Percentiles rank a stretch among this genome's conserved stretches.
Conservation (phyloP, 805 yeast species). For the Komagataella ulmi region DNA sequence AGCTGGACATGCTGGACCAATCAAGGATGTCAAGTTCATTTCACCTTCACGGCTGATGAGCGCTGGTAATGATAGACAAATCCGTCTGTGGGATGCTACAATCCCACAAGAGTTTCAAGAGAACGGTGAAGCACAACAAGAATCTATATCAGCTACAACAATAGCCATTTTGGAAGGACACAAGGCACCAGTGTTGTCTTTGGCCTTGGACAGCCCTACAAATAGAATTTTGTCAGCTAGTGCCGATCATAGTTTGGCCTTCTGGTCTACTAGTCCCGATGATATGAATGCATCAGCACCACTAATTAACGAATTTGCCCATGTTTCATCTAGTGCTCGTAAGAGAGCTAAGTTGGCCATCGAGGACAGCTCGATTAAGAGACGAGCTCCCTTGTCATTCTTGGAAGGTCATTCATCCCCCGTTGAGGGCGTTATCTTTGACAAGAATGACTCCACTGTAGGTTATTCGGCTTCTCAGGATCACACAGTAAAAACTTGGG, state of each 20-base stretch:
- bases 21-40: conserved; percentile 72
- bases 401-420: conserved; percentile 78
- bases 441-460: conserved; percentile 58
- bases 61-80: conserved; percentile 79
- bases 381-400: conserved; percentile 70
- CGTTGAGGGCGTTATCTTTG: conserved; percentile 76
- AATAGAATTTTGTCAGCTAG: conserved; percentile 73
- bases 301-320: conserved; percentile 27
- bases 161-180: conserved; percentile 85
- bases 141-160: conserved; percentile 46
- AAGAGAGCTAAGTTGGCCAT: conserved; percentile 79
- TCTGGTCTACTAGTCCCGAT: conserved; percentile 82
- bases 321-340: conserved; percentile 65
- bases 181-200: conserved; percentile 68
- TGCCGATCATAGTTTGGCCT: conserved; percentile 63
- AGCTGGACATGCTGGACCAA: conserved; percentile 81
- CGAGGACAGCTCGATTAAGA: conserved; percentile 60
- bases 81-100: conserved; percentile 77
- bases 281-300: conserved; percentile 60
- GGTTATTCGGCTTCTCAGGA: conserved; percentile 94
- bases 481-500: conserved; percentile 95
- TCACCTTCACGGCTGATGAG: conserved; percentile 64
- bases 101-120: conserved; percentile 14
- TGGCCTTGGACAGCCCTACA: conserved; percentile 42
- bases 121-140: conserved; percentile 29